Conservation (phyloP, 306 rosid species). For the Datisca glomerata region DNA sequence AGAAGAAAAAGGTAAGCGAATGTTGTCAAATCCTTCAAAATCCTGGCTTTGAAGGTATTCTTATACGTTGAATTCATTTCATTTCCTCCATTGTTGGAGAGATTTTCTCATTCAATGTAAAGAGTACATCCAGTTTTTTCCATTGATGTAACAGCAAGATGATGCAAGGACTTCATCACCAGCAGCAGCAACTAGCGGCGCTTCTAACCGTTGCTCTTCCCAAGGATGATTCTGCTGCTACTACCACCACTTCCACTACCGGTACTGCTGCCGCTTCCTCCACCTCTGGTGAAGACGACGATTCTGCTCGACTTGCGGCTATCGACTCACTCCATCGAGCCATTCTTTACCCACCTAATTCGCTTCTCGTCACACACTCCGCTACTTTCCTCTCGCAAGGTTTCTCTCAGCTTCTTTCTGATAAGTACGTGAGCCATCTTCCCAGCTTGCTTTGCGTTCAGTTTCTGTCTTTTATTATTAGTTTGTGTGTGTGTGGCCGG, state of each 20-base stretch:
- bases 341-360: constrained; percentile 69
- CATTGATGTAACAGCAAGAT: too few relatives aligned
- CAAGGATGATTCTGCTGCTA: constrained; percentile 34
- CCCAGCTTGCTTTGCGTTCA: neutral
- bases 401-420: constrained; percentile 81
- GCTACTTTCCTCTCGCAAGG: constrained; percentile 76
- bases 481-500: too few relatives aligned
- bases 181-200: constrained; percentile 74
- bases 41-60: too few relatives aligned
- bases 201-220: constrained; percentile 80
- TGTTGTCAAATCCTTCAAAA: too few relatives aligned
- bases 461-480: neutral
- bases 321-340: constrained; percentile 78
- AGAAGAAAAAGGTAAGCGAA: too few relatives aligned
- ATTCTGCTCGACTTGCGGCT: constrained; percentile 61
- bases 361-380: constrained; percentile 80
- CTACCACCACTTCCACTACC: constrained; percentile 20
- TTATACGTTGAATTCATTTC: too few relatives aligned
- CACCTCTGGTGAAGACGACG: constrained; percentile 30
- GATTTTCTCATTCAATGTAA: too few relatives aligned
- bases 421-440: constrained; percentile 38
- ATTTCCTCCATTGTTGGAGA: too few relatives aligned
- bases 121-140: too few relatives aligned
- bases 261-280: too few relatives aligned
- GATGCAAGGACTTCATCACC: constrained; percentile 84